Conservation (phyloP, 495 filamentous ascomycete species). For the Delitschia confertaspora region DNA sequence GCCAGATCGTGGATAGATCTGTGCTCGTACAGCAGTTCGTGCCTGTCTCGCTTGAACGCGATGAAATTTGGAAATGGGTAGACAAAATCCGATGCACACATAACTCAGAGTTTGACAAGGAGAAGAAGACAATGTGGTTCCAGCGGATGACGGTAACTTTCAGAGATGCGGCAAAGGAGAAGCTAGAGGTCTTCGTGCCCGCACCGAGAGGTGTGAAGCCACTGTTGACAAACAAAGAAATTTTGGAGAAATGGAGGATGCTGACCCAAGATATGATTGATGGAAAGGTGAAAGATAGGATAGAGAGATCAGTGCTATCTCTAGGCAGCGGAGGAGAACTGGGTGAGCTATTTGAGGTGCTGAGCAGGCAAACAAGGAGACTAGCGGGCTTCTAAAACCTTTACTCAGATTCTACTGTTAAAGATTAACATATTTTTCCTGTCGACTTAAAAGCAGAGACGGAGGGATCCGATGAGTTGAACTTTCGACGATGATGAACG, state of each 20-base stretch:
- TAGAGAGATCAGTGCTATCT: conserved; percentile 32
- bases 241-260: conserved; percentile 32
- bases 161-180: conserved; percentile 21
- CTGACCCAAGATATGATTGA: conserved; percentile 31
- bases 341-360: not conserved
- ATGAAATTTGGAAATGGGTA: conserved; percentile 36
- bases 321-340: conserved; percentile 20
- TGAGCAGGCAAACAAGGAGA: too few relatives aligned
- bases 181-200: conserved; percentile 22
- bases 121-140: too few relatives aligned
- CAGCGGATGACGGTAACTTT: conserved; percentile 20
- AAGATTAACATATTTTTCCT: too few relatives aligned
- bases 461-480: too few relatives aligned
- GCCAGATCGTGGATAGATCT: conserved; percentile 36
- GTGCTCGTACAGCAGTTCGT: conserved; percentile 35
- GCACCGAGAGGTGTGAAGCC: conserved; percentile 28
- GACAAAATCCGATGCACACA: conserved; percentile 36
- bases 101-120: conserved; percentile 26
- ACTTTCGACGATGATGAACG: too few relatives aligned
- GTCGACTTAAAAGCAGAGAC: too few relatives aligned
- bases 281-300: conserved; percentile 27
- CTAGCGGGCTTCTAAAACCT: too few relatives aligned
- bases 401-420: too few relatives aligned
- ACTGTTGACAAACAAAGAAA: conserved; percentile 34
- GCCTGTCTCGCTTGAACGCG: conserved; percentile 33